Evolutionary conservation across 495 filamentous ascomycete species (phyloP), one percentile per base, ranked within the genome.

Genomic region (Endocarpon pusillum): DNA sequence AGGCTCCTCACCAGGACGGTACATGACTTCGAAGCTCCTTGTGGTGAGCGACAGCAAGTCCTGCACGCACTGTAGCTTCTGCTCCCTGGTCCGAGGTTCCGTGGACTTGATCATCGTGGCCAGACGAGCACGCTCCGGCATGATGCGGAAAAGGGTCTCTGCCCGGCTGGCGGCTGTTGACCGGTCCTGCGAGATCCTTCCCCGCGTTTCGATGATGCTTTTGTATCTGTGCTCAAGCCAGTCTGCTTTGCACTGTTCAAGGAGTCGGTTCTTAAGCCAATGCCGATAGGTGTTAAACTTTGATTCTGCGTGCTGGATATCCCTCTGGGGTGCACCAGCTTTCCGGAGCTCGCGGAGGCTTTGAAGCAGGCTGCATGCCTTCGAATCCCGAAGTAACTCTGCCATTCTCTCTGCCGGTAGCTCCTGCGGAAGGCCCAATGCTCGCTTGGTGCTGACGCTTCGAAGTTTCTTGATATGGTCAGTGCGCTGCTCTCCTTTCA

Each of bases 381-480:
- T 25, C 12, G 23, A 12, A 12, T 25, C 12, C 23, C 12, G 23
- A 12, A 25, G 8, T 8, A 25, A 25, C 12, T 33, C 31, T 3
- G 31, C 31, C 17, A 15, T 3, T 19, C 7, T 33, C 31, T 33
- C 17, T 33, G 31, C 31, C 17, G 31, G 31, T 7, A 33, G 31
- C 31, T 33, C 8, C 2, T 15, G 31, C 17, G 31, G 31, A 19
- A 33, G 31, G 7, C 17, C 31, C 19, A 17, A 17, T 33, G 4
- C 12, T 14, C 31, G 3, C 3, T 33, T 33, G 12, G 11, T 33
- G 19, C 31, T 15, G 4, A 19, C 11, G 7, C 23, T 25, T 8
- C 12, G 23, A 12, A 25, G 23, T 12, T 25, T 25, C 23, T 25
- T 25, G 23, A 25, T 25, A 12, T 25, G 23, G 12, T 25, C 23